Evolutionary conservation across 1,139 yeast species (phyloP), one percentile per base, ranked within the genome.

Genomic region (Kurtzmaniella quercitrusa): DNA sequence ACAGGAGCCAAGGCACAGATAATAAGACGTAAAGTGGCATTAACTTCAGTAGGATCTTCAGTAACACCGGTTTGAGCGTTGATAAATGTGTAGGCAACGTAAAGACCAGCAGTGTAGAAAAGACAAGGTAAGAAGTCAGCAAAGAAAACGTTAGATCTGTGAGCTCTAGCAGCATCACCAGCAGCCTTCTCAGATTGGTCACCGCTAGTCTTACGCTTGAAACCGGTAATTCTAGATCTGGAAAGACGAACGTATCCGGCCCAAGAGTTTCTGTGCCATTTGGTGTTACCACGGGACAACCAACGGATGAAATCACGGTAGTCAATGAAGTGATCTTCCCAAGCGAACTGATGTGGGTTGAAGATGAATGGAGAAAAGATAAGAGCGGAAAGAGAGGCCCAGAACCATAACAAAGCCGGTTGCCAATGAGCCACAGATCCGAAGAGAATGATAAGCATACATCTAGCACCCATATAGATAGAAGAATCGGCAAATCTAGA

Each of bases 261-360:
- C 99, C 99, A 93, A 14, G 98, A 94, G 75, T 93, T 93, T 77
- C 95, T 86, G 73, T 94, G 98, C 93, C 96, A 93, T 69, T 91
- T 89, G 60, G 94, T 85, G 75, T 94, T 94, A 80, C 98, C 98
- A 74, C 98, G 87, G 25, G 96, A 88, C 66, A 93, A 74, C 99
- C 99, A 93, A 74, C 98, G 85, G 62, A 94, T 88, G 70, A 82
- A 93, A 67, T 93, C 98, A 70, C 98, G 87, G 82, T 94, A 93
- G 68, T 93, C 99, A 69, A 93, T 86, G 70, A 94, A 93, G 81
- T 88, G 94, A 70, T 93, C 98, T 66, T 90, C 95, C 96, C 96
- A 90, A 46, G 99, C 87, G 68, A 94, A 93, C 74, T 93, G 98
- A 73, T 93, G 98, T 46, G 99, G 99, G 73, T 93, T 93, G 80